These are phyloP conservation scores for Croton laevigatus DNA, from an alignment of 441 rosid species.

Conservation along the genomic window DNA sequence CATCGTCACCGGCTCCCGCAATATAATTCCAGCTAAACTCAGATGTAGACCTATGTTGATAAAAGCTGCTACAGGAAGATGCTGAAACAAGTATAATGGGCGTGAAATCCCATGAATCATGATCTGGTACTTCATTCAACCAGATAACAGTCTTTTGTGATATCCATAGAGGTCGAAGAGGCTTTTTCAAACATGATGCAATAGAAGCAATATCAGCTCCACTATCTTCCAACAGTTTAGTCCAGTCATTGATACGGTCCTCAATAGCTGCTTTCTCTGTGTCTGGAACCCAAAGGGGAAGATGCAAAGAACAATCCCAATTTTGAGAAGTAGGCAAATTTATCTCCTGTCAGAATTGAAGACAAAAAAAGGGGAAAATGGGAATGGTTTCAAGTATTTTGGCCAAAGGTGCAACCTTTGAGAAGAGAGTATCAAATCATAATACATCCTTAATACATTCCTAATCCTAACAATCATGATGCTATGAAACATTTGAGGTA, in stretches of 20 bases:
- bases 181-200: slow-evolving; percentile 60
- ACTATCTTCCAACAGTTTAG: slow-evolving; percentile 57
- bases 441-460: not conserved
- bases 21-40: slow-evolving; percentile 95
- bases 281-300: slow-evolving; percentile 83
- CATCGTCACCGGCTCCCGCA: slow-evolving; percentile 97
- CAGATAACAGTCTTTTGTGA: slow-evolving; percentile 86
- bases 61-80: slow-evolving; percentile 46
- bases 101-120: slow-evolving; percentile 86
- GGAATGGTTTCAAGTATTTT: not conserved
- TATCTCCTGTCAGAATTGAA: slow-evolving; percentile 28
- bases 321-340: slow-evolving; percentile 27
- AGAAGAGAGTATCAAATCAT: not conserved
- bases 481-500: not conserved
- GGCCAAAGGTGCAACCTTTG: not conserved
- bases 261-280: slow-evolving; percentile 74
- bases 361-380: slow-evolving; percentile 1
- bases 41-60: slow-evolving; percentile 46
- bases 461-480: not conserved
- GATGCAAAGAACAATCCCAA: slow-evolving; percentile 89
- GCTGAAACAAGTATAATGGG: slow-evolving; percentile 84
- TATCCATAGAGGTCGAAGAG: slow-evolving; percentile 82
- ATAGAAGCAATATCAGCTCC: slow-evolving; percentile 83
- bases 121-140: slow-evolving; percentile 91
- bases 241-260: slow-evolving; percentile 68